These are phyloP conservation scores for Metschnikowia similis DNA, from an alignment of 805 yeast species.

Conservation along the genomic window DNA sequence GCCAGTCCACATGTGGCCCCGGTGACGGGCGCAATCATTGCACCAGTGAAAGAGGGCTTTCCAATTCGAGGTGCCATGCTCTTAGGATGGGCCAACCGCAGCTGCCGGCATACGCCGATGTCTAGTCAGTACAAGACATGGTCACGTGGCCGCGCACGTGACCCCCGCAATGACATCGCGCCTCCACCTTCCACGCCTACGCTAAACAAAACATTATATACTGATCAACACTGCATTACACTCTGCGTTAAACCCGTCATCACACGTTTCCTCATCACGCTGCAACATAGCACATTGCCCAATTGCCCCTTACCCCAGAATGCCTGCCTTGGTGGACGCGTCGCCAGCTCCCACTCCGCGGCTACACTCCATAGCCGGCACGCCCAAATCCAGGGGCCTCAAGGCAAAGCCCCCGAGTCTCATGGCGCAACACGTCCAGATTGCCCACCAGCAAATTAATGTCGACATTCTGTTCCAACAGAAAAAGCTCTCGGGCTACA, in stretches of 20 bases:
- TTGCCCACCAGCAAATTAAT: slow-evolving; percentile 80
- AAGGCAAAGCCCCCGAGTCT: slow-evolving; percentile 12
- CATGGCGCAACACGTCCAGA: slow-evolving; percentile 50
- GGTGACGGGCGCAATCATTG: no score
- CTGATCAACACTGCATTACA: no score
- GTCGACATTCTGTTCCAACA: slow-evolving; percentile 75
- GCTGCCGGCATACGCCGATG: no score
- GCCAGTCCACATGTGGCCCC: no score
- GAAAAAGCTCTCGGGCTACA: slow-evolving; percentile 59
- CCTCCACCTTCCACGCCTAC: not conserved
- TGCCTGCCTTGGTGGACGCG: slow-evolving; percentile 2
- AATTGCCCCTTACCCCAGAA: not conserved
- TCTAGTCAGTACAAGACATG: no score
- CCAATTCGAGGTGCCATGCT: no score
- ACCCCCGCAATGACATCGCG: not conserved
- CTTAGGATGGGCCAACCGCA: no score
- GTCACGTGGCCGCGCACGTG: not conserved
- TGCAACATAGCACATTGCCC: not conserved
- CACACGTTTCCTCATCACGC: no score
- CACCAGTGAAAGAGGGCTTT: no score
- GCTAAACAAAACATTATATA: no score
- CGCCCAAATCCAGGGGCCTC: slow-evolving; percentile 10
- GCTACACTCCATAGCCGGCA: slow-evolving; percentile 9
- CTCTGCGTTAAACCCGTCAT: no score
- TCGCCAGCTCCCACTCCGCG: slow-evolving; percentile 19